These are phyloP conservation scores for Ceratopteris richardii DNA, from an alignment of 75 land plant species.

Conservation along the genomic window DNA sequence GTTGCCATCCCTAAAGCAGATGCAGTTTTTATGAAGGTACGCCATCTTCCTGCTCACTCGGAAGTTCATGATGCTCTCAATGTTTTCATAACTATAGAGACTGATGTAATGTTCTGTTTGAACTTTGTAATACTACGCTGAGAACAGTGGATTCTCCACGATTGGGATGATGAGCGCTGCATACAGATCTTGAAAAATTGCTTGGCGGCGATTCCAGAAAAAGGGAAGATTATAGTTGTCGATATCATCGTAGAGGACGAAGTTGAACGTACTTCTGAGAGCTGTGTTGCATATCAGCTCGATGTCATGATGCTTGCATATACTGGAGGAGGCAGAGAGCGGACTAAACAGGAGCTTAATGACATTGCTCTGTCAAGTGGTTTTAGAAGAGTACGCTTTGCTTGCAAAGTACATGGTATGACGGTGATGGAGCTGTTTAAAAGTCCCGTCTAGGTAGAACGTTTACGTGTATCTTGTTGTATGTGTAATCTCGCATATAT, in stretches of 20 bases:
- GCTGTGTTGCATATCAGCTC: constrained; percentile 9
- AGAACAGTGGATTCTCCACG: constrained; percentile 42
- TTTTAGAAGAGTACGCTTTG: constrained; percentile 9
- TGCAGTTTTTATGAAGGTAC: constrained; percentile 39
- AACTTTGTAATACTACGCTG: neutral
- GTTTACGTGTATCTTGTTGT: too few species aligned
- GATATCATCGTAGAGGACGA: constrained; percentile 21
- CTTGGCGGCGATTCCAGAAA: constrained; percentile 28
- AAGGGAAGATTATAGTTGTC: constrained; percentile 44
- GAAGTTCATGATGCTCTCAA: too few species aligned
- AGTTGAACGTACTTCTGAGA: neutral
- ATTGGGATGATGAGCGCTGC: constrained; percentile 54
- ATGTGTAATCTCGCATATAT: too few species aligned
- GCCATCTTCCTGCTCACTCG: too few species aligned
- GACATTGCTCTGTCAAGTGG: constrained; percentile 34
- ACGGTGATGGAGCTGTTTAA: too few species aligned
- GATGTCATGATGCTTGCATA: constrained; percentile 52
- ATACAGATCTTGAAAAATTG: constrained; percentile 44
- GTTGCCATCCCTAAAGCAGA: constrained; percentile 32
- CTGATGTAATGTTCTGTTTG: too few species aligned
- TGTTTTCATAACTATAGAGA: too few species aligned
- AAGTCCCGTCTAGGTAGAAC: too few species aligned
- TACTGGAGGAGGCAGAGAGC: constrained; percentile 43
- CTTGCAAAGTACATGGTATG: too few species aligned
- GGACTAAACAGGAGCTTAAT: constrained; percentile 32